Percentiles rank a stretch among this genome's conserved stretches.
phyloP scores from a whole-genome alignment of 345 rosid species.

The Aquilaria malaccensis region DNA sequence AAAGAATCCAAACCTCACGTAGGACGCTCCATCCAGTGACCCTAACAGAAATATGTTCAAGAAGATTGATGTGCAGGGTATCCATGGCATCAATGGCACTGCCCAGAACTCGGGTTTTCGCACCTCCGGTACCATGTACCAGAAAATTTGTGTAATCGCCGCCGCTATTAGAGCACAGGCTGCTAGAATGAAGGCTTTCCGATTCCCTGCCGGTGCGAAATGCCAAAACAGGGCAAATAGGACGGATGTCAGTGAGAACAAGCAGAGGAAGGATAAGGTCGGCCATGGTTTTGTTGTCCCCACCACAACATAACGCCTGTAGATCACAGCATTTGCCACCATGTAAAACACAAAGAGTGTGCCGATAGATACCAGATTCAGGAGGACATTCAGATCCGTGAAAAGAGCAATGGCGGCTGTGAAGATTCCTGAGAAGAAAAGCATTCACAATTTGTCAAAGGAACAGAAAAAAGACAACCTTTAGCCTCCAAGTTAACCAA shows the following conservation, averaged over 20 bases:
- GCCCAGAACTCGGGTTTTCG: conserved; percentile 84
- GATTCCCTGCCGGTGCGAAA: conserved; percentile 41
- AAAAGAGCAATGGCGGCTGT: conserved; percentile 80
- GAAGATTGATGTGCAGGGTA: conserved; percentile 74
- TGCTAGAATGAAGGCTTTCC: conserved; percentile 49
- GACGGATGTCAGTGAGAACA: conserved; percentile 52
- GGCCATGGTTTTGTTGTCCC: conserved; percentile 73
- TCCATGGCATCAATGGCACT: conserved; percentile 89
- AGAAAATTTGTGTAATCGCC: conserved; percentile 43
- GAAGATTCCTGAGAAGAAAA: conserved; percentile 48
- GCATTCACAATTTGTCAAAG: background rate
- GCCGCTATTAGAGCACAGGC: conserved; percentile 33
- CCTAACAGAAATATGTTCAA: conserved; percentile 79
- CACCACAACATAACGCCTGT: conserved; percentile 61
- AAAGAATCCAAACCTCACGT: conserved; percentile 61
- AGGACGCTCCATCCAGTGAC: conserved; percentile 60
- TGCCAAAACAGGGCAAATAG: conserved; percentile 67
- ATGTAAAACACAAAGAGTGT: conserved; percentile 90
- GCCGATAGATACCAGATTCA: conserved; percentile 86
- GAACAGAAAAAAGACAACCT: background rate
- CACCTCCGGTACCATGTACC: conserved; percentile 49
- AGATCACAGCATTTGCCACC: conserved; percentile 88
- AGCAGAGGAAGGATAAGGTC: conserved; percentile 57
- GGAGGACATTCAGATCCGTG: conserved; percentile 62
- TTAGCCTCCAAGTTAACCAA: background rate